phyloP scores from a whole-genome alignment of 352 stramenopile genomes.

The Sclerospora graminicola region DNA sequence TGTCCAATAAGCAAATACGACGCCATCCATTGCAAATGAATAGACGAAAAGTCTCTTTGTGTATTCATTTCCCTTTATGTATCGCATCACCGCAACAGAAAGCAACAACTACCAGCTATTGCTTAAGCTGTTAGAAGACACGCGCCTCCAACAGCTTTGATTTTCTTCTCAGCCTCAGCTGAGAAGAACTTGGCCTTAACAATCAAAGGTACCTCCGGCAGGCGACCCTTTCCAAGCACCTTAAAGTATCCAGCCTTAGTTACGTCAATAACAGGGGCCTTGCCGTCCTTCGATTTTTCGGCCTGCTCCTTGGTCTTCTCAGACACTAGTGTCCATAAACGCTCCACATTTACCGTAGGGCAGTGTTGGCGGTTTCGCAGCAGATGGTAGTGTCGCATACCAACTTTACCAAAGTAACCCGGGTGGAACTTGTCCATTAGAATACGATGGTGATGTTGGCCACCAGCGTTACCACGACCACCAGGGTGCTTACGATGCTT shows the following conservation, averaged over 20 bases:
- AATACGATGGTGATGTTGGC: slow-evolving; percentile 99
- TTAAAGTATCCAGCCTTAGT: slow-evolving; percentile 99
- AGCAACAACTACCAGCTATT: slow-evolving; percentile 10
- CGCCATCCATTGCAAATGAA: too few relatives aligned
- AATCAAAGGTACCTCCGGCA: slow-evolving; percentile 95
- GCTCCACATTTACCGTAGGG: slow-evolving; percentile 98
- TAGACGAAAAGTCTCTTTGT: too few relatives aligned
- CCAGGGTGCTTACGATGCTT: slow-evolving; percentile 99
- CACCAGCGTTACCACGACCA: slow-evolving; percentile 99
- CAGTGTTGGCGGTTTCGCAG: slow-evolving; percentile 95
- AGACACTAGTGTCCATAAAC: slow-evolving; percentile 97
- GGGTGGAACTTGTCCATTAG: slow-evolving; percentile 99
- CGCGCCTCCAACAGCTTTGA: slow-evolving; percentile 97
- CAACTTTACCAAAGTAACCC: slow-evolving; percentile 99
- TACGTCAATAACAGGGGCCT: slow-evolving; percentile 98
- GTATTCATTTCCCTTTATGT: slow-evolving; percentile 54
- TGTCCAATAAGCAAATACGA: too few relatives aligned
- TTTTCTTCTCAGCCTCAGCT: slow-evolving; percentile 99
- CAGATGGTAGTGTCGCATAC: slow-evolving; percentile 99
- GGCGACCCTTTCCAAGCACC: slow-evolving; percentile 98
- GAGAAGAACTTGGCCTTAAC: slow-evolving; percentile 99
- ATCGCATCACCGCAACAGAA: slow-evolving; percentile 62
- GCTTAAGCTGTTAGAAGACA: slow-evolving; percentile 97
- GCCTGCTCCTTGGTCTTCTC: slow-evolving; percentile 96
- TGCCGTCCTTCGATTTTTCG: slow-evolving; percentile 90